Evolutionary conservation across 1,284 basidiomycete species (phyloP).

Genomic region (Trichosporon inkin): DNA sequence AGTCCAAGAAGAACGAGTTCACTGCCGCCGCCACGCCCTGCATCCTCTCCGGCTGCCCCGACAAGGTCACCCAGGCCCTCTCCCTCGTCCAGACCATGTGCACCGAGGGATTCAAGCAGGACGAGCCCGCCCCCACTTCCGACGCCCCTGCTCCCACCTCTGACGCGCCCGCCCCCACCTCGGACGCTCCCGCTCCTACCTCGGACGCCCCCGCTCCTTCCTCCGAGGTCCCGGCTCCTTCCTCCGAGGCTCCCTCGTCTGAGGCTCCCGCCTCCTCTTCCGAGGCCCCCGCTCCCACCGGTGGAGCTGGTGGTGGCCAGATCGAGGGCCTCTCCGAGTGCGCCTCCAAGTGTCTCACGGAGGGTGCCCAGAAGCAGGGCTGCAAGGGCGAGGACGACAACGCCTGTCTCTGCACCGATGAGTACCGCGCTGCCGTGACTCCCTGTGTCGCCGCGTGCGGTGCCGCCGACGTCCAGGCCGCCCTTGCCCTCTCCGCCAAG

Average conservation of each 20-base stretch:
- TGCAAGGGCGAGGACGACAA: constrained; percentile 7
- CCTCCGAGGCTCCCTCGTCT: neutral
- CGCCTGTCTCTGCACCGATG: constrained; percentile 6
- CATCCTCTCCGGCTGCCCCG: neutral
- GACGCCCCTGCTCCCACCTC: neutral
- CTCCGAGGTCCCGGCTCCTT: neutral
- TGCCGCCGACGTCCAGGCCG: constrained; percentile 7
- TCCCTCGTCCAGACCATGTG: constrained; percentile 4
- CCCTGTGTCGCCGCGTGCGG: neutral
- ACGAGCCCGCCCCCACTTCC: neutral
- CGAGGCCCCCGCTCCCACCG: neutral
- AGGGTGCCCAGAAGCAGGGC: constrained; percentile 4
- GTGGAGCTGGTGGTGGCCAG: neutral
- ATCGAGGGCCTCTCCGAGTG: constrained; percentile 7
- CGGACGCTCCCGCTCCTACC: neutral
- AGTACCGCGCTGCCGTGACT: neutral
- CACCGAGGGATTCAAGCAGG: constrained; percentile 2
- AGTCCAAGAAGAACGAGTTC: constrained; percentile 1
- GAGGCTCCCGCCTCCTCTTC: neutral
- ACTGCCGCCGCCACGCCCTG: constrained; percentile 6
- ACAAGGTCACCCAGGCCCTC: constrained; percentile 4
- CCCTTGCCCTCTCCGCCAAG: constrained; percentile 10
- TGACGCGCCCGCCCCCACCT: neutral
- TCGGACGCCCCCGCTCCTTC: neutral
- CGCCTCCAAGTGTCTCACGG: neutral